Evolutionary conservation across 306 rosid genomes (phyloP).

Genomic region (Bauhinia variegata): DNA sequence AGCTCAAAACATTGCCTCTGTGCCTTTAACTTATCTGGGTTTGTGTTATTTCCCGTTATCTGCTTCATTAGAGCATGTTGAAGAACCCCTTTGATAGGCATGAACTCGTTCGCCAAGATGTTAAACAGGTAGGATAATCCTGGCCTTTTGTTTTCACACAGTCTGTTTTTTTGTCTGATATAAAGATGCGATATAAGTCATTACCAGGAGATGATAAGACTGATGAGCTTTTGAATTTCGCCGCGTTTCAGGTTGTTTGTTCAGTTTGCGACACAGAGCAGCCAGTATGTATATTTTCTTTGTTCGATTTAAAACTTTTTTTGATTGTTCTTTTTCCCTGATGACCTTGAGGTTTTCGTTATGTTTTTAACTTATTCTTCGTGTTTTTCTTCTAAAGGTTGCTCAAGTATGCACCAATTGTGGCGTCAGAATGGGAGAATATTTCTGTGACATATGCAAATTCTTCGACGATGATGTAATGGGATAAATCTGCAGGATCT

Average conservation of each 20-base stretch:
- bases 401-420: slow-evolving; percentile 91
- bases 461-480: slow-evolving; percentile 93
- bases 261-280: slow-evolving; percentile 97
- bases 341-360: slow-evolving; percentile 10
- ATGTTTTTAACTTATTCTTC: slow-evolving; percentile 10
- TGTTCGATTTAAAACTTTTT: slow-evolving; percentile 7
- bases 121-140: slow-evolving; percentile 59
- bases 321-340: slow-evolving; percentile 4
- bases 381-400: slow-evolving; percentile 46
- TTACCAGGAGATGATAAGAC: background rate
- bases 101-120: slow-evolving; percentile 73
- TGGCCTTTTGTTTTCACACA: slow-evolving; percentile 1
- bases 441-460: slow-evolving; percentile 85
- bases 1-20: slow-evolving; percentile 13
- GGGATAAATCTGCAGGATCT: slow-evolving; percentile 3
- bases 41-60: background rate
- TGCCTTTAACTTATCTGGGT: slow-evolving; percentile 42
- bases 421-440: slow-evolving; percentile 93
- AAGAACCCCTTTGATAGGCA: slow-evolving; percentile 72
- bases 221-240: slow-evolving; percentile 13
- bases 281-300: slow-evolving; percentile 54
- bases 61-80: slow-evolving; percentile 62
- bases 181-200: too few relatives aligned
- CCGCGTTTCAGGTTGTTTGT: slow-evolving; percentile 79
- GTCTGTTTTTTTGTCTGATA: background rate